phyloP scores from a whole-genome alignment of 106 monocot genomes.

The Apostasia ramifera region DNA sequence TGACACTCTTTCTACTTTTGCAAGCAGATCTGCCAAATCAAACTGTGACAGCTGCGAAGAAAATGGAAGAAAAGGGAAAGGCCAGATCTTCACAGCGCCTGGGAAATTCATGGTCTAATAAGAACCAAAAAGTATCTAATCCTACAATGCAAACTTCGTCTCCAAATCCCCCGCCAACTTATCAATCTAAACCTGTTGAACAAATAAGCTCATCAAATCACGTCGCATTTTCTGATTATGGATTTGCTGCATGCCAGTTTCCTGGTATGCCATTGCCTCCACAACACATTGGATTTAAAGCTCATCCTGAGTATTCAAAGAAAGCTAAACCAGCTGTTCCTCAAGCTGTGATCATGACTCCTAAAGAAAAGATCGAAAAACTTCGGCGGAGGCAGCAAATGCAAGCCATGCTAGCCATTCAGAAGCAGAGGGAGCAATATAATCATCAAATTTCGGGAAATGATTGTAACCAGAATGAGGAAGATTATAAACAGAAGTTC shows the following conservation, averaged over 20 bases:
- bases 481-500: slow-evolving; percentile 12
- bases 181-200: slow-evolving; percentile 18
- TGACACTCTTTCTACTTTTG: slow-evolving; percentile 6
- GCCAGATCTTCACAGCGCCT: slow-evolving; percentile 15
- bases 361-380: slow-evolving; percentile 95
- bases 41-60: slow-evolving; percentile 25
- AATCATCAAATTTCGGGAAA: slow-evolving; percentile 31
- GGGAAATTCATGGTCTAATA: slow-evolving; percentile 9
- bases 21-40: slow-evolving; percentile 49
- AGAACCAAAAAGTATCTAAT: slow-evolving; percentile 16
- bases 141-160: slow-evolving; percentile 7
- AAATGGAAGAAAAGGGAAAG: slow-evolving; percentile 48
- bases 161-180: slow-evolving; percentile 15
- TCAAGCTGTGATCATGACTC: slow-evolving; percentile 58
- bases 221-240: slow-evolving; percentile 38
- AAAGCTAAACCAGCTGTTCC: slow-evolving; percentile 13
- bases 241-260: slow-evolving; percentile 40
- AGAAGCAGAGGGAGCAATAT: slow-evolving; percentile 81
- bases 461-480: slow-evolving; percentile 38
- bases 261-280: slow-evolving; percentile 23
- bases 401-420: slow-evolving; percentile 90
- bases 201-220: slow-evolving; percentile 26
- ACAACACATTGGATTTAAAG: slow-evolving; percentile 16
- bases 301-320: slow-evolving; percentile 20
- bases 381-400: slow-evolving; percentile 76